Evolutionary conservation across 306 rosid genomes (phyloP).

Genomic region (Pyrus bretschneideri): DNA sequence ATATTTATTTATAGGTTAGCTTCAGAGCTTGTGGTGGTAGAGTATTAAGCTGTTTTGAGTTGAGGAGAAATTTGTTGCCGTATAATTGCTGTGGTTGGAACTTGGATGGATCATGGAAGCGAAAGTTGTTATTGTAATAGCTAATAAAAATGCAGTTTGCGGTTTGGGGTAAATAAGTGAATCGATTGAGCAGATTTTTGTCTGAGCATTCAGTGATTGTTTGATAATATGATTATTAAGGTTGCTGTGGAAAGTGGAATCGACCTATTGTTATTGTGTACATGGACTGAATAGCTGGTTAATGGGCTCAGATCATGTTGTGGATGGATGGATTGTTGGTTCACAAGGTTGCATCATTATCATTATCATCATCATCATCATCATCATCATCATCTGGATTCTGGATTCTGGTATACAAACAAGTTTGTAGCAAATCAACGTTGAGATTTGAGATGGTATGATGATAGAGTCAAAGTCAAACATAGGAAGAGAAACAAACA

Average conservation of each 20-base stretch:
- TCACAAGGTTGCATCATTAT: no score
- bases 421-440: no score
- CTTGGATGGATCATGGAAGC: not conserved
- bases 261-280: no score
- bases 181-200: not conserved
- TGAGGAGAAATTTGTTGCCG: not conserved
- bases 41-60: not conserved
- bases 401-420: no score
- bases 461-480: not conserved
- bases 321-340: no score
- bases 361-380: no score
- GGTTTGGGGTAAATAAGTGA: not conserved
- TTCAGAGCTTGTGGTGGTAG: not conserved
- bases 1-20: not conserved
- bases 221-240: no score
- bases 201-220: not conserved
- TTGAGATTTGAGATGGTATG: not conserved
- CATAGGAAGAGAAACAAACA: not conserved
- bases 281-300: no score
- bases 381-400: no score
- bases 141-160: not conserved
- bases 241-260: no score
- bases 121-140: not conserved
- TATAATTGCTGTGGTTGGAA: not conserved
- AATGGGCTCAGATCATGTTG: no score